Evolutionary conservation across 2,329 filamentous ascomycete genomes (phyloP), one percentile per base, ranked within the genome.

Genomic region (Cladosporium sp.): DNA sequence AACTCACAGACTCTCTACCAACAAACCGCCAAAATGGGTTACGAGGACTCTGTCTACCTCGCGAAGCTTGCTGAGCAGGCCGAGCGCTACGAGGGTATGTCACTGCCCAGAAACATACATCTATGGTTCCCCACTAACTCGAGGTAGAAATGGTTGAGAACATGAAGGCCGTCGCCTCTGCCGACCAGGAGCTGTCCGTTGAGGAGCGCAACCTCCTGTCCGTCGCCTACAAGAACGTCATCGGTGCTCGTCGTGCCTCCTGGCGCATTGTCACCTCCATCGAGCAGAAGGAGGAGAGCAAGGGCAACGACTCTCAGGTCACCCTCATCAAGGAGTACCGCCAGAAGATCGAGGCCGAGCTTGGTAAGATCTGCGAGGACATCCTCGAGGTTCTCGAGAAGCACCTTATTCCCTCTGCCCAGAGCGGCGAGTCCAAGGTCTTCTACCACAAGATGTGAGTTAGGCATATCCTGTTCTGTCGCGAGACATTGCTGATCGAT

Each of bases 51-150:
- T 69, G 93, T 98, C 71, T 97, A 97, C 77, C 86, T 97, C 74
- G 93, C 93, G 78, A 97, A 97, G 90, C 88, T 98, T 75, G 93
- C 93, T 72, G 93, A 98, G 86, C 93, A 98, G 85, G 93, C 93
- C 76, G 93, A 98, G 85, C 92, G 93, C 74, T 98, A 98, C 78
- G 93, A 98, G 82, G 93, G 93, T 97, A 67, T 65, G 61, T 59
- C 29, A 15, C 33, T 15, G 3, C 19, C 11, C 4, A 7, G n/a
- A 39, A 29, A 11, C 19, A 38, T 16, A 11, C 8, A 18, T 6
- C 43, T 35, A 7, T 7, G 20, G 16, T 27, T 32, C 32, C 16
- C 16, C 16, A 16, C 48, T 50, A 22, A 50, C 39, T 7, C 19
- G 32, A 7, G n/a, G 52, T 74, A 96, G 92, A 96, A 78, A 96